Evolutionary conservation across 495 filamentous ascomycete species (phyloP).

Genomic region (Penicillium dipodomyicola): DNA sequence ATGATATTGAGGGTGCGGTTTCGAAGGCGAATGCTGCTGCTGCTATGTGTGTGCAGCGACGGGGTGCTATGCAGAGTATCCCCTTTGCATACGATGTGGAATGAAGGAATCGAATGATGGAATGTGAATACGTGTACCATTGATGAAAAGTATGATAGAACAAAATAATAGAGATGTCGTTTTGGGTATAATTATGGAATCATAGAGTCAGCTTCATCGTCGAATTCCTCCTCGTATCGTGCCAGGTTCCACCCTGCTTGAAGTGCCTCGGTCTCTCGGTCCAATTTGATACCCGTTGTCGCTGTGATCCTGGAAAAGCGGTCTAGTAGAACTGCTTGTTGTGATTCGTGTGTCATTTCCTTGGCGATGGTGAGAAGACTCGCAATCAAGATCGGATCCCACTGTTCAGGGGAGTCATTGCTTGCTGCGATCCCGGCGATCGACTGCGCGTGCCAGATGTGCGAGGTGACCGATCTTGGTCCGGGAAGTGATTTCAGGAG

Average conservation of each 20-base stretch:
- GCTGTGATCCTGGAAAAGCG: conserved; percentile 16
- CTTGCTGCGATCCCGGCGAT: conserved; percentile 27
- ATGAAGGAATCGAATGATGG: conserved; percentile 2
- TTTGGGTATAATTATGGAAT: conserved; percentile 13
- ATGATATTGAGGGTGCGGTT: conserved; percentile 22
- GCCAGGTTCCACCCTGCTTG: conserved; percentile 22
- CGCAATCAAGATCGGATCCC: conserved; percentile 26
- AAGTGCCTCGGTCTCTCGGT: conserved; percentile 17
- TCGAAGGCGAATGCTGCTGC: conserved; percentile 26
- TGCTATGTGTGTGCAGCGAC: conserved; percentile 23
- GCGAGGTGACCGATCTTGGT: conserved; percentile 26
- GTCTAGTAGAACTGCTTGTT: conserved; percentile 21
- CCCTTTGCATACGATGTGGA: conserved; percentile 29
- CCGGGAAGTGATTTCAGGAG: conserved; percentile 28
- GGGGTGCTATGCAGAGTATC: conserved; percentile 28
- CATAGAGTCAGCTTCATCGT: conserved; percentile 17
- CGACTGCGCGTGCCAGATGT: conserved; percentile 32
- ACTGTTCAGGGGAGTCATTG: conserved; percentile 30
- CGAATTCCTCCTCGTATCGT: conserved; percentile 24
- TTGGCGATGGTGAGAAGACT: conserved; percentile 22
- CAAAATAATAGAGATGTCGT: conserved; percentile 2
- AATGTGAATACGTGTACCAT: not conserved
- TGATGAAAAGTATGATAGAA: not conserved
- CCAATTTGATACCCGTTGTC: conserved; percentile 24
- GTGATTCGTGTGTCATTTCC: conserved; percentile 31